These are phyloP conservation scores for Globisporangium carolinianum DNA, from an alignment of 352 stramenopile species.

Conservation along the genomic window DNA sequence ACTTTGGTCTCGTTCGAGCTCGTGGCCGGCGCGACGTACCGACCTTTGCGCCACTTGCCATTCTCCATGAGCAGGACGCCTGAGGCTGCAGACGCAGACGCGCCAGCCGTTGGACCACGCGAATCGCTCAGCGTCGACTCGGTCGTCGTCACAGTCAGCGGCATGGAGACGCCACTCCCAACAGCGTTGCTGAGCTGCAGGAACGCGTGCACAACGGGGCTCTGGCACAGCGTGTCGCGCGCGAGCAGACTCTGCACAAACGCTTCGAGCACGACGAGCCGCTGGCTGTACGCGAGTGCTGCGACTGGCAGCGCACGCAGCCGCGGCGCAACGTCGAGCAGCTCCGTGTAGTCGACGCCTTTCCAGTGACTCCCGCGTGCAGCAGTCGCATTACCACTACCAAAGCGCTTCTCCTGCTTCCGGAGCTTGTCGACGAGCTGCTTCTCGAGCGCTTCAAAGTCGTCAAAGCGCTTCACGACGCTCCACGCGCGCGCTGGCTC, in stretches of 20 bases:
- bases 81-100: background rate
- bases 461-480: constrained; percentile 57
- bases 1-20: constrained; percentile 81
- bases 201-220: constrained; percentile 69
- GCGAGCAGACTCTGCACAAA: constrained; percentile 69
- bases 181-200: constrained; percentile 30
- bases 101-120: too few relatives aligned
- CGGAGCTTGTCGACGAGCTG: constrained; percentile 52
- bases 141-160: background rate
- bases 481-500: constrained; percentile 57
- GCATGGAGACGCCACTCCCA: background rate
- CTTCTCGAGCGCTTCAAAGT: constrained; percentile 70
- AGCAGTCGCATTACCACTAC: constrained; percentile 7
- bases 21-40: constrained; percentile 50
- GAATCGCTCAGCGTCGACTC: background rate
- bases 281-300: constrained; percentile 53
- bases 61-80: constrained; percentile 50
- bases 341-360: constrained; percentile 67
- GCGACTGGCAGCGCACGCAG: constrained; percentile 32
- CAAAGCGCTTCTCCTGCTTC: constrained; percentile 68
- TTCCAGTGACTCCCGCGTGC: constrained; percentile 47
- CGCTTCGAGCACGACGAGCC: constrained; percentile 48
- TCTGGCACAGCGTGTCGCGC: constrained; percentile 71
- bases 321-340: constrained; percentile 33
- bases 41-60: constrained; percentile 53